Base-by-base conservation (phyloP, 78 protist species). In the Planoprotostelium fungivorum region DNA sequence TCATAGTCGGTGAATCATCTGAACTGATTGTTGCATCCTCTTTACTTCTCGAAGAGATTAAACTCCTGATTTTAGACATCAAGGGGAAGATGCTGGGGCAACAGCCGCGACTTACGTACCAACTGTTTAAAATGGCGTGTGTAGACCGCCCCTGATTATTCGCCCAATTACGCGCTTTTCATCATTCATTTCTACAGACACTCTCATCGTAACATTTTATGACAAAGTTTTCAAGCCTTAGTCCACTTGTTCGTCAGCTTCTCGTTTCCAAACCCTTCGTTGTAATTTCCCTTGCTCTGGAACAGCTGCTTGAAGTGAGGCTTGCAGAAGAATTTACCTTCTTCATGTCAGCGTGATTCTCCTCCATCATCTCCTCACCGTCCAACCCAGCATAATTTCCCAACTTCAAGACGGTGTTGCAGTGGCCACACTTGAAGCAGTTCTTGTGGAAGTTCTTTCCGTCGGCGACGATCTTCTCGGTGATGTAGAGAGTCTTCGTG, bases 341-440 rank as follows among this genome's bases (percentile, higher is more conserved):
- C 73, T 51, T 51, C 73, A 5, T 51, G 73, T 16, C 5, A 51
- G 16, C 5, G 73, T 51, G 31, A 51, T 25, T 16, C 73, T 51
- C 16, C 16, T 5, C 31, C 5, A 51, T 5, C 73, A 51, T 51
- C 31, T 37, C 10, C 51, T 86, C 38, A 0, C 91, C 86, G 16
- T 93, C 91, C 93, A 93, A 87, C 0, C 88, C 63, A n/a, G 95
- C 95, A 38, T 90, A 93, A 29, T 86, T 89, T 23, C 93, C 91
- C 5, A 89, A 34, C 89, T 89, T 89, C 36, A 93, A 31, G 23
- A 35, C 34, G 38, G 37, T 63, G 1, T 87, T 88, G 83, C 95
- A 93, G n/a, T 86, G 51, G 29, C 37, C 29, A 36, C 93, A 93
- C 35, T 89, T 37, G 93, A 93, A 93, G 83, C 95, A 93, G 28